These are phyloP conservation scores for Boletus nobilissimus DNA, from an alignment of 1,284 basidiomycete species.

Conservation along the genomic window DNA sequence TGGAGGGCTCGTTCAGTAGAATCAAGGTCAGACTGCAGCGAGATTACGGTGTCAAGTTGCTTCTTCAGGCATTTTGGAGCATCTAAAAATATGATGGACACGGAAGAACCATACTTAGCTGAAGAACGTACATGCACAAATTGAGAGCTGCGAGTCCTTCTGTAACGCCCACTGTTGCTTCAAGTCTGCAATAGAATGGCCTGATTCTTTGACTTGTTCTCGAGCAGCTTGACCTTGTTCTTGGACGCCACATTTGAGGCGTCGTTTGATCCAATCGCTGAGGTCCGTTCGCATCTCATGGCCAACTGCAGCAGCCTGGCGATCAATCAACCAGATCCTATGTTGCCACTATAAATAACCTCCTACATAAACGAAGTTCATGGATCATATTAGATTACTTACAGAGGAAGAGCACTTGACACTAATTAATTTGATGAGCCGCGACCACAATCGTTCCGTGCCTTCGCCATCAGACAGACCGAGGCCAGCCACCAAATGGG, in stretches of 20 bases:
- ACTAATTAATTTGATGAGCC: neutral
- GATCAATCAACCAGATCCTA: slow-evolving; percentile 45
- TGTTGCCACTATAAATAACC: slow-evolving; percentile 31
- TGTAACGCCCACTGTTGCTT: slow-evolving; percentile 44
- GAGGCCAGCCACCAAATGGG: rapidly evolving
- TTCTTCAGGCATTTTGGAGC: slow-evolving; percentile 47
- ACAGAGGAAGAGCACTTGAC: neutral
- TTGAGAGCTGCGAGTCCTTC: slow-evolving; percentile 19
- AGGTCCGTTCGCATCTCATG: slow-evolving; percentile 36
- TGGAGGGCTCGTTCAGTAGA: slow-evolving; percentile 39
- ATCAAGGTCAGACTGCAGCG: slow-evolving; percentile 51
- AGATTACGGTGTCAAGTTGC: slow-evolving; percentile 49
- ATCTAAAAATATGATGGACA: slow-evolving; percentile 38
- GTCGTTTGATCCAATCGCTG: slow-evolving; percentile 43
- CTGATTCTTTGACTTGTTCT: too few species aligned
- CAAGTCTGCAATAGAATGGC: slow-evolving; percentile 29
- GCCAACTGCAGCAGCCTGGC: slow-evolving; percentile 37
- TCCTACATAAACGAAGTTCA: too few species aligned
- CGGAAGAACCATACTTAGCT: too few species aligned
- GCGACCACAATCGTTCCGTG: neutral
- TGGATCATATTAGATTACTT: neutral
- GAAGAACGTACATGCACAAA: neutral
- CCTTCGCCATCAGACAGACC: neutral
- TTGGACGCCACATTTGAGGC: too few species aligned
- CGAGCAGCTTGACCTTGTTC: too few species aligned